Evolutionary conservation across 2,329 filamentous ascomycete species (phyloP), one percentile per base, ranked within the genome.

Genomic region (Pseudohalonectria lignicola): DNA sequence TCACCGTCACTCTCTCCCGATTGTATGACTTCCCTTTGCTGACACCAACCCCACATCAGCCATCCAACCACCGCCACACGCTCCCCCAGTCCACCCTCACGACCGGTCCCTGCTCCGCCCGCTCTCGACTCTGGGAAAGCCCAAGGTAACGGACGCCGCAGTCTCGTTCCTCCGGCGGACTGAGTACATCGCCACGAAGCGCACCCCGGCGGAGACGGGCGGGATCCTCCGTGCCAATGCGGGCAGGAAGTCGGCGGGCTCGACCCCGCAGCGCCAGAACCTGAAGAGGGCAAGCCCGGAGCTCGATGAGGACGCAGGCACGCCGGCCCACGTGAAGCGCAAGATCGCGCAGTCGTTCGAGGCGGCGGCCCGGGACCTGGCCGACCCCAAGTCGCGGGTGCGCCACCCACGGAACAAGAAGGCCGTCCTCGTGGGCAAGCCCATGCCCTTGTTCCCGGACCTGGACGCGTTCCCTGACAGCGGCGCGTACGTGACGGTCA

Each of bases 141-240:
- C 82, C 32, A 84, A 85, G 49, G 74, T 78, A 31, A 76, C 76
- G 44, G 82, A 86, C 45, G 71, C 81, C 15, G 80, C 82, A 45
- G 86, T 94, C 39, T 94, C 86, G 45, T 98, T 98, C 72, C 74
- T 98, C 48, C 86, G 92, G 41, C 79, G 90, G 52, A 96, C 92
- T 40, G 92, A 98, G 60, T 96, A 96, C 63, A 95, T 94, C 53
- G 64, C 63, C 21, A 54, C 65, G 5, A 76, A 75, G 52, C 70
- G 71, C 43, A 64, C 64, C 21, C 58, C 71, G 36, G 28, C 26
- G 17, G 35, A 37, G 12, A 19, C 17, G 15, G 32, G 19, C 19
- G 62, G 70, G 28, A 56, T 65, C 50, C 52, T 54, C 40, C 37
- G 51, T 17, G 47, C 49, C 21, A 26, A 26, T 12, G 47, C 49